Evolutionary conservation across 192 early-diverging fungal genomes (phyloP).

Genomic region (Anaeromyces robustus): DNA sequence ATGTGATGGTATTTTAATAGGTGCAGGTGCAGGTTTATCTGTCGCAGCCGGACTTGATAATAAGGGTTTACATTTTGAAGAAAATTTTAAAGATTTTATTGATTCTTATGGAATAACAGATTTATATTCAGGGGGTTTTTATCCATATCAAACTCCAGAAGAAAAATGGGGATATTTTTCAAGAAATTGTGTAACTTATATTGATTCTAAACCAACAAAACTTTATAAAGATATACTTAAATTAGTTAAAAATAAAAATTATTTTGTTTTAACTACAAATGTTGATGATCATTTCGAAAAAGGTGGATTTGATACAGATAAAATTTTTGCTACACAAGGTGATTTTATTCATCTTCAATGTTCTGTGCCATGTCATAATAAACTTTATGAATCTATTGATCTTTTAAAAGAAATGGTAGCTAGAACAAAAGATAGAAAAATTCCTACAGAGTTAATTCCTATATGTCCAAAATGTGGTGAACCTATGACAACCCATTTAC

Average conservation of each 20-base stretch:
- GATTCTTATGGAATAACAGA: background rate
- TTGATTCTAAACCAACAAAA: background rate
- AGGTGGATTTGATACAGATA: background rate
- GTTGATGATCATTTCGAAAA: background rate
- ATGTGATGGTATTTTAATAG: background rate
- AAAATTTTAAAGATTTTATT: background rate
- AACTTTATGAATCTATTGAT: background rate
- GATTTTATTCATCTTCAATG: background rate
- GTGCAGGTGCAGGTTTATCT: background rate
- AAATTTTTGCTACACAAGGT: background rate
- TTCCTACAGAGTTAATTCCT: background rate
- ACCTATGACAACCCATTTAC: background rate
- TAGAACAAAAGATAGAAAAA: background rate
- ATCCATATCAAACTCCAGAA: background rate
- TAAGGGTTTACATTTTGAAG: background rate
- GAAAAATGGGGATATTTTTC: background rate
- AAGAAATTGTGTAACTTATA: background rate
- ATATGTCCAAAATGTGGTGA: background rate
- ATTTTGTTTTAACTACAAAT: background rate
- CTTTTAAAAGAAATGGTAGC: background rate
- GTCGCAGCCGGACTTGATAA: background rate
- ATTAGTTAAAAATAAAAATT: background rate
- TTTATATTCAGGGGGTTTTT: background rate
- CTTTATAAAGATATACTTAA: background rate
- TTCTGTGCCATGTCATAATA: background rate